phyloP scores from a whole-genome alignment of 2,329 filamentous ascomycete genomes.

The Beauveria pseudobassiana region DNA sequence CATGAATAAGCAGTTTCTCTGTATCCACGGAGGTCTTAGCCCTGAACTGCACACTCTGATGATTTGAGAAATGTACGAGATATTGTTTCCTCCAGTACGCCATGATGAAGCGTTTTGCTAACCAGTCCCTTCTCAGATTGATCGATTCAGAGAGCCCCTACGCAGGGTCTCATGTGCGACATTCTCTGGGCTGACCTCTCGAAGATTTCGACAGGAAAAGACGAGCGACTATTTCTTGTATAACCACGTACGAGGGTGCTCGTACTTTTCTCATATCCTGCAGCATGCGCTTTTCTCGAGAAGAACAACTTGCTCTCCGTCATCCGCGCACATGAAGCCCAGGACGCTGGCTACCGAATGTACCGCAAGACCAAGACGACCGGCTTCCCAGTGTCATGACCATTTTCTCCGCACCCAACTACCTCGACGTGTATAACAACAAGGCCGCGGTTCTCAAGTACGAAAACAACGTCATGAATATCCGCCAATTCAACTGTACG shows the following conservation, averaged over 20 bases:
- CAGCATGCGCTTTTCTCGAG: constrained; percentile 93
- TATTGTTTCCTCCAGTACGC: neutral
- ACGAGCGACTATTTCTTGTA: constrained; percentile 96
- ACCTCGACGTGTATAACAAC: constrained; percentile 99
- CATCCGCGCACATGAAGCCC: constrained; percentile 95
- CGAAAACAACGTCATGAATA: constrained; percentile 99
- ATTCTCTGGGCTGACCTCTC: constrained; percentile 95
- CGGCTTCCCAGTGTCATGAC: constrained; percentile 98
- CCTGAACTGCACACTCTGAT: constrained; percentile 91
- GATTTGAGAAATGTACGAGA: constrained; percentile 74
- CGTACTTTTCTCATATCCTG: constrained; percentile 99
- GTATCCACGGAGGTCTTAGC: constrained; percentile 93
- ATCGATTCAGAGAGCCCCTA: constrained; percentile 97
- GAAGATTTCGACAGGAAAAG: constrained; percentile 98
- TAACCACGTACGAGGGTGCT: constrained; percentile 97
- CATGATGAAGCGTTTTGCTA: neutral
- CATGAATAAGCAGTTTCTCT: constrained; percentile 99
- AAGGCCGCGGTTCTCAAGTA: constrained; percentile 98
- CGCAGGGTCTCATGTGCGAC: constrained; percentile 97
- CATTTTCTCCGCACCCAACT: constrained; percentile 98
- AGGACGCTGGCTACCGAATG: constrained; percentile 98
- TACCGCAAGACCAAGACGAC: constrained; percentile 97
- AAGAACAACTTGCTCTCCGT: constrained; percentile 98
- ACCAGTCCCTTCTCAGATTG: constrained; percentile 49
- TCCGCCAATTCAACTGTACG: constrained; percentile 98